Conservation (phyloP, 352 stramenopile species). For the Phytophthora parvispora region DNA sequence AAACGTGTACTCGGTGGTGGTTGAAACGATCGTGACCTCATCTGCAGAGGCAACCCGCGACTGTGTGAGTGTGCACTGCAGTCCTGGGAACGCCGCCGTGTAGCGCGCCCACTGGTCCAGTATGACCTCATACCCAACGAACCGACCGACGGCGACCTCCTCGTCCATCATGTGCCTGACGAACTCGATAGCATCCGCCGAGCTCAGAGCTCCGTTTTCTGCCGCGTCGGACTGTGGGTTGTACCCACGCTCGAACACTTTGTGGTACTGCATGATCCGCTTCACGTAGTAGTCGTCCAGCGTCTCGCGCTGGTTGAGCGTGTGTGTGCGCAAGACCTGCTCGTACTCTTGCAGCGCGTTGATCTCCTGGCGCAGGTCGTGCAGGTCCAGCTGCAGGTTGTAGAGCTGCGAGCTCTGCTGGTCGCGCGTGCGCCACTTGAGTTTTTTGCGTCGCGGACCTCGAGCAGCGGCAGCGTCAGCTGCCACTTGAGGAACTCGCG, state of each 20-base stretch:
- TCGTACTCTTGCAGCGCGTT: constrained; percentile 45
- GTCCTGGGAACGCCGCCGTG: constrained; percentile 40
- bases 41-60: constrained; percentile 30
- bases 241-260: constrained; percentile 67
- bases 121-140: constrained; percentile 21
- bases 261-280: constrained; percentile 63
- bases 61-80: constrained; percentile 39
- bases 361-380: constrained; percentile 59
- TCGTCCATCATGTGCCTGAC: constrained; percentile 56
- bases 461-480: constrained; percentile 25
- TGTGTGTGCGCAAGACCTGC: constrained; percentile 38
- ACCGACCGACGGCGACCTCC: constrained; percentile 46
- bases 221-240: background rate
- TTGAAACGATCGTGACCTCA: constrained; percentile 43
- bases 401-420: constrained; percentile 67
- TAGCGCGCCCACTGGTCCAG: constrained; percentile 65
- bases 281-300: constrained; percentile 58
- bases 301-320: constrained; percentile 55
- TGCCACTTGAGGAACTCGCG: constrained; percentile 20
- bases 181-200: constrained; percentile 44
- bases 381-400: constrained; percentile 68
- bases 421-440: constrained; percentile 71
- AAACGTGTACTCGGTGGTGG: constrained; percentile 45
- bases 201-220: background rate
- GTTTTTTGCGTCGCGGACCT: constrained; percentile 35